Conservation (phyloP, 768 basidiomycete species). For the Amanita fuliginea region DNA sequence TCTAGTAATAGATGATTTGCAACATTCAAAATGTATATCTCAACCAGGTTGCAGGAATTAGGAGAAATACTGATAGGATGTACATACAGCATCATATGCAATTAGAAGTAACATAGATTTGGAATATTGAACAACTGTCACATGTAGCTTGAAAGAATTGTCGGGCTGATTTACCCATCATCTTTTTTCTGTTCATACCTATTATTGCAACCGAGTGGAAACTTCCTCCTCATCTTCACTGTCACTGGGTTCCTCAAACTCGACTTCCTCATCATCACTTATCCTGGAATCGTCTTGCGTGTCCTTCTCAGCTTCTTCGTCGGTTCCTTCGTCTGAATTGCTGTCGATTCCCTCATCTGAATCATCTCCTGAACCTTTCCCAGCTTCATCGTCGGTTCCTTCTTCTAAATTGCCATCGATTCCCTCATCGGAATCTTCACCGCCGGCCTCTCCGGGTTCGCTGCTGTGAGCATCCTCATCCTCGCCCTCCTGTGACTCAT, state of each 20-base stretch:
- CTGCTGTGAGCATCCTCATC: no score
- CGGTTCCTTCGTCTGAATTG: neutral
- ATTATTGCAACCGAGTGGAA: neutral
- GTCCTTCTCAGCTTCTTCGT: conserved; percentile 3
- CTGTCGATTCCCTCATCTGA: conserved; percentile 8
- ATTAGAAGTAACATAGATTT: no score
- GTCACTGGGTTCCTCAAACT: neutral
- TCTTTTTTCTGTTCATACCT: no score
- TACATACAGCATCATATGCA: no score
- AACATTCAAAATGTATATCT: no score
- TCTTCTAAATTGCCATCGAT: conserved; percentile 3
- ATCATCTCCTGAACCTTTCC: conserved; percentile 1
- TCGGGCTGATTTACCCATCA: no score
- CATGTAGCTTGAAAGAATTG: no score
- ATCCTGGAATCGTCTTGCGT: conserved; percentile 1
- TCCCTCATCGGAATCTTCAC: conserved; percentile 9
- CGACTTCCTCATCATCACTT: neutral
- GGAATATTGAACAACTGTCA: no score
- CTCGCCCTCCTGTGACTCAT: conserved; percentile 5
- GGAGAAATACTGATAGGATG: no score
- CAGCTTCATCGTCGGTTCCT: conserved; percentile 6
- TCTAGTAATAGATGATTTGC: no score
- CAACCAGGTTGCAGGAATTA: no score
- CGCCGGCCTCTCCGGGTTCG: no score
- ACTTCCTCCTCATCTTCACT: neutral